Evolutionary conservation across 2,329 filamentous ascomycete genomes (phyloP), one percentile per base, ranked within the genome.

Genomic region (Aspergillus tanneri): DNA sequence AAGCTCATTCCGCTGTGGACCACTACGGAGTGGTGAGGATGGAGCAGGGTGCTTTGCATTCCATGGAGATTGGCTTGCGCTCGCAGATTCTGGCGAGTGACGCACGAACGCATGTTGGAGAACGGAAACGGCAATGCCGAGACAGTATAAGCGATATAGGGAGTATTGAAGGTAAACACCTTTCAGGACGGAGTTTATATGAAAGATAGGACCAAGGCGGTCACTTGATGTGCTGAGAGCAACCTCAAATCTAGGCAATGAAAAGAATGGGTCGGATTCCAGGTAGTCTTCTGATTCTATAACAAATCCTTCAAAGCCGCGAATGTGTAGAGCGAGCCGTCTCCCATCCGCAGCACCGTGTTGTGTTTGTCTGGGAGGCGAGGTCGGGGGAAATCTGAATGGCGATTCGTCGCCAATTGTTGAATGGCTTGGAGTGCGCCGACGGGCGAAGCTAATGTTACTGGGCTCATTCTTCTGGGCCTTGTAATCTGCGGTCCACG

Each of bases 141-240:
- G 79, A 0, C 91, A 87, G 64, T 96, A 99, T 65, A 96, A 91
- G 3, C 91, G 86, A 67, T 95, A 96, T 0, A 99, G 79, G 0
- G 95, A 99, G 65, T 97, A 97, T 42, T 95, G 87, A 6, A 95
- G 63, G 52, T 88, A 83, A 2, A 99, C 72, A 5, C 87, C 89
- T 57, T 87, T 86, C 16, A 93, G 80, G 43, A 87, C 82, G 0
- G 89, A 87, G 57, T 95, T 90, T 35, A 97, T 72, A 63, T 97
- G 90, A 62, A 96, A 88, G 5, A 96, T 78, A 0, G 90, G 88
- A 0, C 91, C 92, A 61, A 95, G 88, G 23, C 82, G 82, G 67
- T 99, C 93, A 55, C 88, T 95, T 3, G 84, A 78, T 0, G 93
- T 95, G 22, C 86, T 90, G 47, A 97, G 80, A 1, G 88, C 86